These are phyloP conservation scores for Sordariomycetes sp. DNA, from an alignment of 2,329 filamentous ascomycete genomes.

Conservation along the genomic window DNA sequence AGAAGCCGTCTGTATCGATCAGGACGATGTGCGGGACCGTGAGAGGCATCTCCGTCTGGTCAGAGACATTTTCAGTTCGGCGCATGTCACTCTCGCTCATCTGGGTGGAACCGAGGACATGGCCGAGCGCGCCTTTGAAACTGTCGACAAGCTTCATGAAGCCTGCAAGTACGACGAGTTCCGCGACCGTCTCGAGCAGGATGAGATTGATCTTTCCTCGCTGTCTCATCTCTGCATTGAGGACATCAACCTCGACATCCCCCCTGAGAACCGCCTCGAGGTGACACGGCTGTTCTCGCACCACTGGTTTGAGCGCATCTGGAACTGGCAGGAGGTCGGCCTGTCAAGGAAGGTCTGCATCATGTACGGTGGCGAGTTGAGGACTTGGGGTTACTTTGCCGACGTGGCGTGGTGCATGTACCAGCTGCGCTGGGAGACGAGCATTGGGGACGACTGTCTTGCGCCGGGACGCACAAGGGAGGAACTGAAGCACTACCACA, in stretches of 20 bases:
- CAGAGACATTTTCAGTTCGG: constrained; percentile 6
- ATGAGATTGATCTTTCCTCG: constrained; percentile 5
- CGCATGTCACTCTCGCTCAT: constrained; percentile 4
- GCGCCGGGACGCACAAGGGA: constrained; percentile 1
- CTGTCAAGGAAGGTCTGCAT: constrained; percentile 3
- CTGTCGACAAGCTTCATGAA: constrained; percentile 6
- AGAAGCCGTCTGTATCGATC: constrained; percentile 13
- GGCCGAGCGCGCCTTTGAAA: constrained; percentile 3
- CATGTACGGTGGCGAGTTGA: constrained; percentile 6
- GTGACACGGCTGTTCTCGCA: constrained; percentile 6
- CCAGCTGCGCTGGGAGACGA: constrained; percentile 6
- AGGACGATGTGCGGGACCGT: constrained; percentile 7
- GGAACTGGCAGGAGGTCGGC: constrained; percentile 6
- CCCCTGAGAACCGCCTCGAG: constrained; percentile 5
- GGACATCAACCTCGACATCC: constrained; percentile 5
- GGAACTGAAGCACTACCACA: constrained; percentile 6
- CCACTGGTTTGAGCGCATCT: constrained; percentile 7
- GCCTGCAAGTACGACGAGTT: constrained; percentile 6
- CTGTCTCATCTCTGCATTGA: constrained; percentile 5
- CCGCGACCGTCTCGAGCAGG: constrained; percentile 4
- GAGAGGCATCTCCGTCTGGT: constrained; percentile 8
- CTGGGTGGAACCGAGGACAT: constrained; percentile 5
- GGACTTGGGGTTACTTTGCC: constrained; percentile 5
- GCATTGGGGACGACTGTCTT: constrained; percentile 2
- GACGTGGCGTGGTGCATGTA: constrained; percentile 6